Conservation (phyloP, 192 early-diverging fungal genomes). For the Coemansia interrupta region DNA sequence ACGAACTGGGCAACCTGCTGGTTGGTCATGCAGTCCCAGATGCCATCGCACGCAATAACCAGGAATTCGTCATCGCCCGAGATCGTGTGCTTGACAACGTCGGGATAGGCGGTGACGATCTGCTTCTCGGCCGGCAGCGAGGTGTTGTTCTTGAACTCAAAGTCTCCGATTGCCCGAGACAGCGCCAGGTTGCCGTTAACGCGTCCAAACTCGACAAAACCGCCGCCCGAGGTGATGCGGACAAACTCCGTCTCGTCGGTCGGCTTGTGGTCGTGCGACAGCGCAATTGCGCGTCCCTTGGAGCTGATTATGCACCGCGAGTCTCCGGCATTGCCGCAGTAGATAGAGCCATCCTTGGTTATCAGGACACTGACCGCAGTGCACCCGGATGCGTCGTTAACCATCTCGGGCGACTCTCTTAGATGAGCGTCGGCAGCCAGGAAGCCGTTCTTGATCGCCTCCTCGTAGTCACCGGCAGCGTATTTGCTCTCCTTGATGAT, state of each 20-base stretch:
- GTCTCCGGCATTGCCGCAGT: constrained; percentile 93
- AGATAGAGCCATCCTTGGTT: constrained; percentile 75
- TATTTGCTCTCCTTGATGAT: constrained; percentile 66
- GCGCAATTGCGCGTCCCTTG: constrained; percentile 68
- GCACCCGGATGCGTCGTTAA: constrained; percentile 87
- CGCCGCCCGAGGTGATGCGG: constrained; percentile 87
- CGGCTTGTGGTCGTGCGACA: constrained; percentile 97
- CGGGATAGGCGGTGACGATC: constrained; percentile 90
- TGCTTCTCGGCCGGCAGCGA: constrained; percentile 79
- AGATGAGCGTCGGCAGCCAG: constrained; percentile 76
- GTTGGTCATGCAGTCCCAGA: constrained; percentile 96
- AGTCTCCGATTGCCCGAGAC: constrained; percentile 96
- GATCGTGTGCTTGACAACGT: constrained; percentile 59
- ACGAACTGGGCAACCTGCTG: constrained; percentile 89
- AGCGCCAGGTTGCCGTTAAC: constrained; percentile 99
- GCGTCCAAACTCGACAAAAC: constrained; percentile 97
- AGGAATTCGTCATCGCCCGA: constrained; percentile 77
- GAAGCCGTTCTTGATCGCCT: constrained; percentile 82
- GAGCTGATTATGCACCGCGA: constrained; percentile 84
- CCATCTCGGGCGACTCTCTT: constrained; percentile 71
- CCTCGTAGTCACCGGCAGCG: constrained; percentile 62
- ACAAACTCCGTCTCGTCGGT: constrained; percentile 75
- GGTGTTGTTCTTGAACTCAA: constrained; percentile 94
- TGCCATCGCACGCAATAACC: constrained; percentile 96
- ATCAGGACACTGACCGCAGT: constrained; percentile 89